Evolutionary conservation across 2,329 filamentous ascomycete genomes (phyloP), one percentile per base, ranked within the genome.

Genomic region (Diaporthe sp.): DNA sequence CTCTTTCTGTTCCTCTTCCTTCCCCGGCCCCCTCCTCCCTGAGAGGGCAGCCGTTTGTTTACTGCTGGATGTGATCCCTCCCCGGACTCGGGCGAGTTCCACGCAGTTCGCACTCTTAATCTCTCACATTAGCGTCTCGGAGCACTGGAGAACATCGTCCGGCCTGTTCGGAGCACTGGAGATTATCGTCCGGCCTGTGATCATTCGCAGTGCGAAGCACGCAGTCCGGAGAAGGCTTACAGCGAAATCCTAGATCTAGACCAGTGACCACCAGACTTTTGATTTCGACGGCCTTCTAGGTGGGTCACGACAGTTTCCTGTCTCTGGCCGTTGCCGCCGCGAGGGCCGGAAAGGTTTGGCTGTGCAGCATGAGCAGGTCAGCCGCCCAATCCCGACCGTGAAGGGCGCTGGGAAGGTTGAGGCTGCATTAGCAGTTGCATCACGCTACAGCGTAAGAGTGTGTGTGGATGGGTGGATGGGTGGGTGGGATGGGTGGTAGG

Each of bases 381-480:
- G 71, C 71, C 71, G 71, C 65, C 71, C 71, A 73, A 62, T 73
- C 62, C 65, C 65, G 37, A 39, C 12, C 31, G 53, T 65, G 46
- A 25, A 73, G 58, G 71, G 49, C 31, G 71, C 37, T 55, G 37
- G 46, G 58, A 57, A 60, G 34, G 37, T 73, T 61, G 71, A 73
- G 51, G 71, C 71, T 73, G 71, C 71, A 73, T 73, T 65, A 73
- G 71, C 37, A 65, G 34, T 73, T 55, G 71, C 71, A 73, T 73
- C 71, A 61, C 71, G 71, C 71, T 73, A 57, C 71, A 55, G 10
- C 6, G 8, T 44, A 25, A n/a, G 49, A 65, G 57, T 34, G 60
- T 42, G 58, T 55, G 28, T 49, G 61, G 46, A 25, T 58, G 19
- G 12, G 28, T 5, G 53, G 8, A 49, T 22, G 28, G 70, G 25